Evolutionary conservation across 2,329 filamentous ascomycete species (phyloP).

Genomic region (Cadophora sp.): DNA sequence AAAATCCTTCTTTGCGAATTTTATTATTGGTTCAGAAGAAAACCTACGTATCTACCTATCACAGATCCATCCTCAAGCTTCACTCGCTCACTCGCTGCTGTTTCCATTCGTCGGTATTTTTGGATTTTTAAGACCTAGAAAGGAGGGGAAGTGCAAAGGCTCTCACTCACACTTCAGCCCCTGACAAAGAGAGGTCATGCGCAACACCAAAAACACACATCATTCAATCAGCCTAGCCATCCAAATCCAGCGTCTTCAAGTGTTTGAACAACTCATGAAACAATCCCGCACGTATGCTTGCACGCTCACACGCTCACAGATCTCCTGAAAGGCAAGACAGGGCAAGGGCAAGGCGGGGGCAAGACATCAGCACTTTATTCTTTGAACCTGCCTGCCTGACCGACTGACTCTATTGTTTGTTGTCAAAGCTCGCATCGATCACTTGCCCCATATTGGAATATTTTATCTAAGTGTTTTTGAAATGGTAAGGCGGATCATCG

Average conservation of each 20-base stretch:
- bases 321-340: constrained; percentile 12
- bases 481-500: constrained; percentile 18
- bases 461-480: too few relatives aligned
- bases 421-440: constrained; percentile 8
- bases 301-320: constrained; percentile 7
- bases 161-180: not conserved
- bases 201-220: not conserved
- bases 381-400: not conserved
- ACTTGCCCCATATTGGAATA: too few relatives aligned
- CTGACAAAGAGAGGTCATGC: constrained; percentile 20
- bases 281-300: constrained; percentile 19
- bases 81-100: not conserved
- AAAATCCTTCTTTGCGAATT: constrained; percentile 19
- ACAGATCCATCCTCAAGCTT: too few relatives aligned
- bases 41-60: too few relatives aligned
- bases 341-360: too few relatives aligned
- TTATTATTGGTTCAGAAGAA: constrained; percentile 21
- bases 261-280: constrained; percentile 36
- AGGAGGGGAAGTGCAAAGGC: not conserved
- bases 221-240: constrained; percentile 21
- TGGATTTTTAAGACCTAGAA: not conserved
- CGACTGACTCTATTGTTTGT: constrained; percentile 8
- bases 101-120: constrained; percentile 2
- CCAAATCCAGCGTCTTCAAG: not conserved
- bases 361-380: constrained; percentile 8